These are phyloP conservation scores for Paraglomus occultum DNA, from an alignment of 192 early-diverging fungal species.

Conservation along the genomic window DNA sequence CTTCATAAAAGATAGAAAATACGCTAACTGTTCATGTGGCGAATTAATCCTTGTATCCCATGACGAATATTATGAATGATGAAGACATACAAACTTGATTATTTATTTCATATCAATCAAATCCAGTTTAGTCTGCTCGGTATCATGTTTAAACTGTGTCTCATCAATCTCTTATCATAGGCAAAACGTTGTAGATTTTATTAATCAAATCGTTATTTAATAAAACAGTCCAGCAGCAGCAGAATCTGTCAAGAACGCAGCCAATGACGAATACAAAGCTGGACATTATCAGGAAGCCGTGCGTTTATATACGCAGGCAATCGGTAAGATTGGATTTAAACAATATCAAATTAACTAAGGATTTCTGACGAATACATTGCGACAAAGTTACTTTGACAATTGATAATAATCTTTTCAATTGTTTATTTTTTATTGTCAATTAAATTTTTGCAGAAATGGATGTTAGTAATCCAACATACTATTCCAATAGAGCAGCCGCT, in stretches of 20 bases:
- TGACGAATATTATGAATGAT: no score
- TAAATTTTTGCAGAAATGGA: slow-evolving; percentile 42
- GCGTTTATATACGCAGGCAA: slow-evolving; percentile 65
- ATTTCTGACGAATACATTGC: no score
- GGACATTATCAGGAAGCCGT: slow-evolving; percentile 67
- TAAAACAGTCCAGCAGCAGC: slow-evolving; percentile 35
- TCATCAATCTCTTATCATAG: neutral
- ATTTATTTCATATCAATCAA: no score
- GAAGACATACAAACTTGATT: no score
- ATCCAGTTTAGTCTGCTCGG: no score
- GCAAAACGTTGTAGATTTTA: neutral
- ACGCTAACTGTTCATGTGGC: no score
- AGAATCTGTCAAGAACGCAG: slow-evolving; percentile 66
- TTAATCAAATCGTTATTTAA: neutral
- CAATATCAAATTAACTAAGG: neutral
- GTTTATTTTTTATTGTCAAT: slow-evolving; percentile 1
- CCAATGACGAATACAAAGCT: slow-evolving; percentile 69
- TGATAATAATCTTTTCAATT: neutral
- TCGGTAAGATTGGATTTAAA: slow-evolving; percentile 47
- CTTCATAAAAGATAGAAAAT: no score
- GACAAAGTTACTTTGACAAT: no score
- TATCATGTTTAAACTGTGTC: no score
- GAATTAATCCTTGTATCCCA: no score
- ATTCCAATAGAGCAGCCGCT: slow-evolving; percentile 79
- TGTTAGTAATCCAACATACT: slow-evolving; percentile 63